Conservation (phyloP, 2,329 filamentous ascomycete species). For the Leptographium flavum region DNA sequence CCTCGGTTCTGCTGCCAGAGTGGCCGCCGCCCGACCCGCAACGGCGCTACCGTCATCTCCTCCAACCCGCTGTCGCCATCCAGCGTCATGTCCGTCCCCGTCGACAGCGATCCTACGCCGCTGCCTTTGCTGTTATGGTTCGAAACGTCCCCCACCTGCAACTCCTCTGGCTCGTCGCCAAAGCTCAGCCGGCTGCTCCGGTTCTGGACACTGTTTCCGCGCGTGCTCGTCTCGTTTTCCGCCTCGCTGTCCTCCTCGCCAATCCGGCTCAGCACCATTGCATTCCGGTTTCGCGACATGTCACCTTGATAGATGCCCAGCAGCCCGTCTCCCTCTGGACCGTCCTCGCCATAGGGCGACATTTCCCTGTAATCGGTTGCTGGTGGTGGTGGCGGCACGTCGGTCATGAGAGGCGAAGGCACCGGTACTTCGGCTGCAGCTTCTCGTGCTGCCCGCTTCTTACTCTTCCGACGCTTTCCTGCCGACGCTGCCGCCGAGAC, state of each 20-base stretch:
- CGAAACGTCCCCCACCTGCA: not conserved
- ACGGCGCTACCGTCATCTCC: not conserved
- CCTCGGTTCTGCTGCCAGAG: constrained; percentile 41
- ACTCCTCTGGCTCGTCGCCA: not conserved
- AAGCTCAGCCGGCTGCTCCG: not conserved
- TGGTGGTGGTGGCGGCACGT: not conserved
- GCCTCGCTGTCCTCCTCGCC: constrained; percentile 20
- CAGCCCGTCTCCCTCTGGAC: constrained; percentile 14
- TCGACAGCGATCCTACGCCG: not conserved
- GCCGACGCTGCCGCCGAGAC: no score
- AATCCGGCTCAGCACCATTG: constrained; percentile 23
- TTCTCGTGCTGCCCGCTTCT: not conserved
- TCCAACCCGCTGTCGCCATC: not conserved
- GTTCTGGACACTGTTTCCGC: not conserved
- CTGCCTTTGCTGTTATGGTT: not conserved
- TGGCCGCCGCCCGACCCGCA: constrained; percentile 16
- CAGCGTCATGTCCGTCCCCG: not conserved
- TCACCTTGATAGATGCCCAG: constrained; percentile 30
- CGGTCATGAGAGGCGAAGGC: not conserved
- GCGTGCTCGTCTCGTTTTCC: not conserved
- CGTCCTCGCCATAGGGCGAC: constrained; percentile 12
- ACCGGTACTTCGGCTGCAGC: not conserved
- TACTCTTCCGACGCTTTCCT: constrained; percentile 1
- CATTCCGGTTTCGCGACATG: constrained; percentile 25
- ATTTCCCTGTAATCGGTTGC: constrained; percentile 2